Percentiles rank a stretch among this genome's conserved stretches.
Conservation (phyloP, 805 yeast genomes). For the Yarrowia sp. region DNA sequence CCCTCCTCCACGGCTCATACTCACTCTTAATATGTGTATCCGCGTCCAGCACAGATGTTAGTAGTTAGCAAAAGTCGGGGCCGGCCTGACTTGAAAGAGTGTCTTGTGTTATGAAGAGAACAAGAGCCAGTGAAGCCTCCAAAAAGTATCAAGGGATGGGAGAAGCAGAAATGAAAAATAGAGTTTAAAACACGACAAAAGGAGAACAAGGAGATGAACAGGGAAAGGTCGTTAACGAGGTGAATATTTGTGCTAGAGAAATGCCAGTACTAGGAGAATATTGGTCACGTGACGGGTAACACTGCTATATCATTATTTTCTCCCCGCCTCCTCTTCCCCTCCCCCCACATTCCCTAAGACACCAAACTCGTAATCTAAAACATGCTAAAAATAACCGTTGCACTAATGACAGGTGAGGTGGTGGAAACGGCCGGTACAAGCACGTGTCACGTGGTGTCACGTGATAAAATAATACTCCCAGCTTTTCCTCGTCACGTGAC, state of each 20-base stretch:
- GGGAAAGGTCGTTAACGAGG: neutral
- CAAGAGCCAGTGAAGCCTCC: no score
- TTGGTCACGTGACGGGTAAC: neutral
- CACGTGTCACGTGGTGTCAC: constrained; percentile 1
- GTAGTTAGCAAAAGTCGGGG: constrained; percentile 23
- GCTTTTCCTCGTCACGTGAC: neutral
- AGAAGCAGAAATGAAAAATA: constrained; percentile 1
- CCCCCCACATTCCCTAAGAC: neutral
- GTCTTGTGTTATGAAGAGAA: neutral
- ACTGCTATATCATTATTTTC: neutral
- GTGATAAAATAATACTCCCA: neutral
- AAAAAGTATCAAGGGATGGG: constrained; percentile 13
- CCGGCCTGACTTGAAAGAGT: constrained; percentile 25
- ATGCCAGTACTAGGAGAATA: no score
- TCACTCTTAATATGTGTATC: constrained; percentile 5
- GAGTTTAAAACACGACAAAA: constrained; percentile 12
- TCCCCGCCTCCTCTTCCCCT: neutral
- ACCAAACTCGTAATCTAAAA: constrained; percentile 2
- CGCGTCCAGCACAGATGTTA: constrained; percentile 34
- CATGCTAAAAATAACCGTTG: constrained; percentile 15
- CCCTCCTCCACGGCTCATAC: neutral
- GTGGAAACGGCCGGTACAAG: no score
- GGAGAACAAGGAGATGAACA: neutral
- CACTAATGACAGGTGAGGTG: neutral
- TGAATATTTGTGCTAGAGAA: no score